phyloP scores from a whole-genome alignment of 768 basidiomycete species.

The Rhizopogon vinicolor region DNA sequence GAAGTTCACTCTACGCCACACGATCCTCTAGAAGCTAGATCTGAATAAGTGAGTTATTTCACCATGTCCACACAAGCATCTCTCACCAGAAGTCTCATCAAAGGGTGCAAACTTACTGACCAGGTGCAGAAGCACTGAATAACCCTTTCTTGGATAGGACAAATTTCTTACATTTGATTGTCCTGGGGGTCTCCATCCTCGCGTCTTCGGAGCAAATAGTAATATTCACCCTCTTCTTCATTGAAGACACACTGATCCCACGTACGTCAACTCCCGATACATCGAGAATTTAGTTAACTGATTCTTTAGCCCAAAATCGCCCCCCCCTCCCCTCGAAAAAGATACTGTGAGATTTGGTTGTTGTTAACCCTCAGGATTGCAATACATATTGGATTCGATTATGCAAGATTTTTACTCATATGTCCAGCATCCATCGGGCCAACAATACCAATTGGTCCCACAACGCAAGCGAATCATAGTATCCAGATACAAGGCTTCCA shows the following conservation, averaged over 20 bases:
- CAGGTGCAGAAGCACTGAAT: background rate
- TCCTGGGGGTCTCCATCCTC: background rate
- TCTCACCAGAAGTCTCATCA: background rate
- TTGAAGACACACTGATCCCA: background rate
- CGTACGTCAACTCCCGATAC: background rate
- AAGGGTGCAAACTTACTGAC: background rate
- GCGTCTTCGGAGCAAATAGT: background rate
- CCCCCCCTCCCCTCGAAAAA: background rate
- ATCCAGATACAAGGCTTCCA: slow-evolving; percentile 6
- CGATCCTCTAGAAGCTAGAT: background rate
- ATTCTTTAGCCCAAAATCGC: background rate
- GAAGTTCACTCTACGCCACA: background rate
- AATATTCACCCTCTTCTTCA: background rate
- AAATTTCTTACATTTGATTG: background rate
- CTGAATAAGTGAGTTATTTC: background rate
- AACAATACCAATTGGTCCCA: background rate
- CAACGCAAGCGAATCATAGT: background rate
- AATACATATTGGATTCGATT: background rate
- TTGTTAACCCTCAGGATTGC: background rate
- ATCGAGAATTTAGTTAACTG: background rate
- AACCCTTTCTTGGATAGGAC: background rate
- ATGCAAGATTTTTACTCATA: background rate
- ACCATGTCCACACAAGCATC: background rate
- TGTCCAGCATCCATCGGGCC: background rate
- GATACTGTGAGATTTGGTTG: background rate